Base-by-base conservation (phyloP, 768 basidiomycete species). In the Russula virescens region DNA sequence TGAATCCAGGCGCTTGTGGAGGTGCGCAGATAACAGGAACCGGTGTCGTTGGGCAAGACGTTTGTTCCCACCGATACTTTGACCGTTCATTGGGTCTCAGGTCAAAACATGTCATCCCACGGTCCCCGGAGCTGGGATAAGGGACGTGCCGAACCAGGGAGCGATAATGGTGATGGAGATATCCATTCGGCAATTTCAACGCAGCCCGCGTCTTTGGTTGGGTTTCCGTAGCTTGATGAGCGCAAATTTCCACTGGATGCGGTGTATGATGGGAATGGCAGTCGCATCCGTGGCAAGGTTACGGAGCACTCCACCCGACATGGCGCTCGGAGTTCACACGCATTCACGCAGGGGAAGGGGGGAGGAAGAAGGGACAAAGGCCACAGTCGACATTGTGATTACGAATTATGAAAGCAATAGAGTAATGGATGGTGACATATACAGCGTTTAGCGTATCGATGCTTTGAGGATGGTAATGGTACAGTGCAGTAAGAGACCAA, bases 371-470 rank as follows among this genome's bases (percentile, higher is more conserved):
- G 3, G 9, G 14, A 31, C 11, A 31, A 53, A 48, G 46, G 16
- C 25, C 25, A 43, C 16, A 4, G 23, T 38, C 42, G 45, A 40
- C 35, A 16, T 52, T 64, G 25, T 26, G 43, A 64, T 60, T 60
- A 64, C 19, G 31, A 38, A 64, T 64, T 64, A 64, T 60, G 63
- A 42, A 46, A 26, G 48, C 8, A 3, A 26, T 64, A 64, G 21
- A 35, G n/a, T 64, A 64, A 47, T 49, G 46, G 21, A 64, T 18
- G 26, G 25, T 31, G 38, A 58, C 50, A 38, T 64, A 64, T 64
- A 64, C 62, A 60, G 53, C 23, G 53, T 55, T 43, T 64, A 64
- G 58, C 53, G 63, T 64, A 64, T 55, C 58, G 49, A 64, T 64
- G 52, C 48, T 4, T 42, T 63, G 62, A n/a, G 57, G 62, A 64